phyloP scores from a whole-genome alignment of 2,329 filamentous ascomycete species.

The Hypoxylon sp. region DNA sequence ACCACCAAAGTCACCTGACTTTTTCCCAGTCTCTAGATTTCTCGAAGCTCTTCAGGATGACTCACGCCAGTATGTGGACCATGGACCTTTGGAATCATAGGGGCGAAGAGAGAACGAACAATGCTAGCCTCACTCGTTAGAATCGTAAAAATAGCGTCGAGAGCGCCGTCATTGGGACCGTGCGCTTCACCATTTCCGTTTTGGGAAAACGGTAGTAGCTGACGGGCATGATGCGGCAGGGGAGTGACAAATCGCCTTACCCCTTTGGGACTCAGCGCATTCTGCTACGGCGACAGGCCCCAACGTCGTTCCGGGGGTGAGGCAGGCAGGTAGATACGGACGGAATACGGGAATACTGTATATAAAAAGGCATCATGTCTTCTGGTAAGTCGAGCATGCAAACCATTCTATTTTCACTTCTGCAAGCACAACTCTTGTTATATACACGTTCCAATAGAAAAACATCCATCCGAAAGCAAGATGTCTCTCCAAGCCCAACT shows the following conservation, averaged over 20 bases:
- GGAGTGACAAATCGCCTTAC: constrained; percentile 11
- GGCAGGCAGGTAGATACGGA: neutral
- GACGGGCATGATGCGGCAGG: constrained; percentile 14
- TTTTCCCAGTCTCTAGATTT: too few species aligned
- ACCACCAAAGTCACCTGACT: too few species aligned
- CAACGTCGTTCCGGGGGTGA: neutral
- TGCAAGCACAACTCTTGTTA: too few species aligned
- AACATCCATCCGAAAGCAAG: neutral
- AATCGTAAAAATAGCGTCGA: neutral
- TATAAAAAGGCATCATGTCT: neutral
- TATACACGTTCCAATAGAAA: too few species aligned
- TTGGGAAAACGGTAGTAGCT: constrained; percentile 13
- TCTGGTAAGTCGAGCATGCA: neutral
- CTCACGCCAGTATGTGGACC: neutral
- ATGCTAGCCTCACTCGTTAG: neutral
- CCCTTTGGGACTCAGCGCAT: neutral
- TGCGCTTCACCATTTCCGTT: neutral
- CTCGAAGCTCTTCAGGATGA: neutral
- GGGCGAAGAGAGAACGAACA: neutral
- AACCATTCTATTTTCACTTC: neutral
- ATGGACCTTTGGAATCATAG: neutral
- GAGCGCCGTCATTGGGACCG: neutral
- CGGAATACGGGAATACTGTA: neutral
- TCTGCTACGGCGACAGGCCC: neutral
- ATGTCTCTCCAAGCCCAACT: constrained; percentile 5